Percentiles rank a stretch among this genome's conserved stretches.
phyloP scores from a whole-genome alignment of 2,329 filamentous ascomycete genomes.

The Nothophoma quercina region DNA sequence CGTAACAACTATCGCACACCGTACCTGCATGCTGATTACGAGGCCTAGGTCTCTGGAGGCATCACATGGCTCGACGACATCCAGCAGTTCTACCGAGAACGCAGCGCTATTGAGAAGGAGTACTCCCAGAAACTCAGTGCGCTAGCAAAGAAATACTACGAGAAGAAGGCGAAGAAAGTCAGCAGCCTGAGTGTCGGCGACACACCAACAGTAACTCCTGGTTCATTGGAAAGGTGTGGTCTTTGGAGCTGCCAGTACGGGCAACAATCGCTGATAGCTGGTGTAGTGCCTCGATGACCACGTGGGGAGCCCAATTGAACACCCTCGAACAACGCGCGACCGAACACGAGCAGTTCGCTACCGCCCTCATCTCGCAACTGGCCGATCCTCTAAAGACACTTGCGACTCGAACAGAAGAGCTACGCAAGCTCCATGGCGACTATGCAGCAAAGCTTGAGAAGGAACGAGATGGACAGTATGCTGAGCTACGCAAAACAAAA shows the following conservation, averaged over 20 bases:
- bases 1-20: slow-evolving; percentile 3
- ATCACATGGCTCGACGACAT: slow-evolving; percentile 97
- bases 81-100: slow-evolving; percentile 95
- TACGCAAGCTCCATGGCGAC: slow-evolving; percentile 89
- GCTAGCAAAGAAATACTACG: slow-evolving; percentile 94
- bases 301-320: slow-evolving; percentile 92
- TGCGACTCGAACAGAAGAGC: slow-evolving; percentile 80
- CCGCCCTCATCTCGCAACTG: slow-evolving; percentile 78
- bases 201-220: slow-evolving; percentile 89
- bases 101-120: slow-evolving; percentile 94
- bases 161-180: slow-evolving; percentile 92
- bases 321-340: slow-evolving; percentile 86
- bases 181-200: slow-evolving; percentile 91
- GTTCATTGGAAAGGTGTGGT: slow-evolving; percentile 83
- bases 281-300: slow-evolving; percentile 88
- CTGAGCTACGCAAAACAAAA: slow-evolving; percentile 88
- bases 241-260: not conserved
- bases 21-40: slow-evolving; percentile 31
- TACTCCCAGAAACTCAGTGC: slow-evolving; percentile 87
- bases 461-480: slow-evolving; percentile 84
- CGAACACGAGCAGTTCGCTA: slow-evolving; percentile 87
- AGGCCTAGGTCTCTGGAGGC: slow-evolving; percentile 72
- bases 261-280: slow-evolving; percentile 30
- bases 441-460: slow-evolving; percentile 88
- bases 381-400: slow-evolving; percentile 86